phyloP scores from a whole-genome alignment of 1,139 yeast genomes.

The Geotrichum reessii region DNA sequence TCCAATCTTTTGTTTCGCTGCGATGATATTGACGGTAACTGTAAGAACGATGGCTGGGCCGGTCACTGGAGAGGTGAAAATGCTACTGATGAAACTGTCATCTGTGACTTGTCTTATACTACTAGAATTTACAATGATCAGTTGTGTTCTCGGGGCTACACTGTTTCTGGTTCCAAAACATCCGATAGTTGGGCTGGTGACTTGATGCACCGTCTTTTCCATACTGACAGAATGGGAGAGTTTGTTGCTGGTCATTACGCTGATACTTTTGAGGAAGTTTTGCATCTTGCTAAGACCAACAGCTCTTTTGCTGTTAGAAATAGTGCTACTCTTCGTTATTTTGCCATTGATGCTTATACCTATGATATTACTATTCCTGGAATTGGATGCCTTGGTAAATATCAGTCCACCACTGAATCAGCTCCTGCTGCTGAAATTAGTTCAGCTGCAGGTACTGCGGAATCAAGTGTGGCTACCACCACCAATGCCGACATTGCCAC shows the following conservation, averaged over 20 bases:
- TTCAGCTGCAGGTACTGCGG: not conserved
- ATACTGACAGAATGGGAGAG: constrained; percentile 28
- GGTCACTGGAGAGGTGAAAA: constrained; percentile 40
- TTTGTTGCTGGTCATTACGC: constrained; percentile 29
- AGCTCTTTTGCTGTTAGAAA: constrained; percentile 30
- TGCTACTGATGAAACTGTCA: constrained; percentile 36
- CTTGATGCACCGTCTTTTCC: constrained; percentile 28
- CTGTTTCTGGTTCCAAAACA: constrained; percentile 25
- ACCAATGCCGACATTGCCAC: not conserved
- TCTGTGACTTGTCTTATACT: constrained; percentile 30
- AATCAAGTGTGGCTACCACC: not conserved
- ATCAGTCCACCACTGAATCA: not conserved
- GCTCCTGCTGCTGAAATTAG: not conserved
- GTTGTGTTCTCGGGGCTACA: constrained; percentile 28
- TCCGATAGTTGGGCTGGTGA: constrained; percentile 26
- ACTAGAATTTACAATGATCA: constrained; percentile 26
- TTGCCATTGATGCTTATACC: constrained; percentile 30
- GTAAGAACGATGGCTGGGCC: constrained; percentile 37
- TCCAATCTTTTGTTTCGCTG: constrained; percentile 35
- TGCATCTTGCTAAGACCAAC: constrained; percentile 30
- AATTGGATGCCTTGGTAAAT: constrained; percentile 12
- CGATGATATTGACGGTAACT: constrained; percentile 38
- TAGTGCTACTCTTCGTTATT: constrained; percentile 27
- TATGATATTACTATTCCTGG: constrained; percentile 18
- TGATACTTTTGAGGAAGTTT: constrained; percentile 29